Base-by-base conservation (phyloP, 106 monocot species). In the Dendrobium chrysotoxum region DNA sequence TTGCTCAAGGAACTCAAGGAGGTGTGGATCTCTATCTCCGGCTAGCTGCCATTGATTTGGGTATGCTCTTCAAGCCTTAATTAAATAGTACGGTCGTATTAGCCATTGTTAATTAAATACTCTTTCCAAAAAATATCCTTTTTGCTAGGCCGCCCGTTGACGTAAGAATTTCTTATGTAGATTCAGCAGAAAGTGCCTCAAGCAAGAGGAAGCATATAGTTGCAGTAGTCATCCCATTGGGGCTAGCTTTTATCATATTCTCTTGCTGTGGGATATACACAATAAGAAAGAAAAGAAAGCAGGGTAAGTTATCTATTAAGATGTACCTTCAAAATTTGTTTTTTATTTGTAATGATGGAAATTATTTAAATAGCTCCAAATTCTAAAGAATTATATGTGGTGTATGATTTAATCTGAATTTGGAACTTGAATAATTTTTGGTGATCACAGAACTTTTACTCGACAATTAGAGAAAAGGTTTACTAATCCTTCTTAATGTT, bases 361-460 rank as follows among this genome's bases (percentile, higher is more conserved):
- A 26, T 46, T 65, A 28, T 40, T 76, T 53, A 88, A 84, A 82
- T 71, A 68, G 58, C 68, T 30, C 50, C 50, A 50, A 50, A 50
- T 50, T 50, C 13, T 3, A 13, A 50, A 50, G 50, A 50, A 12
- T 46, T 46, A 12, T 35, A 35, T 35, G 35, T 35, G 35, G 35
- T n/a, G n/a, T n/a, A n/a, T n/a, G n/a, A n/a, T 35, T 35, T 35
- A 35, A 3, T 35, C 3, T 35, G 2, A 35, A 2, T 35, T 35
- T 35, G 35, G 35, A 35, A 35, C 35, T 35, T 35, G 3, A 35
- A 35, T 35, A 35, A 35, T 7, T 11, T 46, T 46, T 46, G 8
- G 10, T 46, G 11, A 35, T 35, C 35, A 35, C 35, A 35, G 35
- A 35, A 35, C 35, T 35, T 35, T 35, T 35, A 35, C 35, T 35